A percentile compares a stretch with the other conserved stretches of the same genome.
Conservation (phyloP, 768 basidiomycete species). For the Boletus edulis region DNA sequence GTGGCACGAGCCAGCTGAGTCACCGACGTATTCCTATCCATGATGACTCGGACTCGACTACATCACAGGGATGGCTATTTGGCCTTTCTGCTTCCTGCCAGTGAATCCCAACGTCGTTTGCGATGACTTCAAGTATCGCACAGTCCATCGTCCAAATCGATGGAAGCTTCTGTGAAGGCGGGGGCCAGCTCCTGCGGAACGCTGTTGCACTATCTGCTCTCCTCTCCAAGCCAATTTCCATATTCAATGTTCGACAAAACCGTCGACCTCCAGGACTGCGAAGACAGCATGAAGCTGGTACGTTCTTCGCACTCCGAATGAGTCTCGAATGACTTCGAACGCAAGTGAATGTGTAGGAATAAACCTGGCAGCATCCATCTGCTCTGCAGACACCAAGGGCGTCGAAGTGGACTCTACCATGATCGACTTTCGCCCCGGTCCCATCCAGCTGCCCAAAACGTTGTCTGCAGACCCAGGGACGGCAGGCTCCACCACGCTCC, state of each 20-base stretch:
- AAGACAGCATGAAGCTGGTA: slow-evolving; percentile 71
- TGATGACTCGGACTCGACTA: background rate
- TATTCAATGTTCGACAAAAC: slow-evolving; percentile 58
- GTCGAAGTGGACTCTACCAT: slow-evolving; percentile 50
- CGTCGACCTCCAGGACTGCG: slow-evolving; percentile 64
- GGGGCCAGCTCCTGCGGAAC: slow-evolving; percentile 75
- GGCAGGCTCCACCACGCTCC: slow-evolving; percentile 68
- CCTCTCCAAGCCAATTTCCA: slow-evolving; percentile 54
- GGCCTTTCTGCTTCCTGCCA: background rate
- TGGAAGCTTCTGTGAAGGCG: slow-evolving; percentile 49
- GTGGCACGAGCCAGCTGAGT: no score
- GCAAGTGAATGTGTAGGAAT: slow-evolving; percentile 43
- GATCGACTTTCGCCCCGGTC: slow-evolving; percentile 57
- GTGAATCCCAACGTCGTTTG: background rate
- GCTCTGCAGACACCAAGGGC: slow-evolving; percentile 52
- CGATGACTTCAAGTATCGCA: slow-evolving; percentile 11
- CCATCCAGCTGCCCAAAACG: slow-evolving; percentile 37
- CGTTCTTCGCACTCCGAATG: background rate
- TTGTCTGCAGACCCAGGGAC: slow-evolving; percentile 51
- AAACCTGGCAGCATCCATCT: slow-evolving; percentile 61
- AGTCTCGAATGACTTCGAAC: background rate
- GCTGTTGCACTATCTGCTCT: slow-evolving; percentile 64
- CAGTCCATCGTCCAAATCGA: slow-evolving; percentile 33
- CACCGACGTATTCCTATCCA: no score
- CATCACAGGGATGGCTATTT: background rate